A percentile compares a stretch with the other conserved stretches of the same genome.
Evolutionary conservation across 2,329 filamentous ascomycete genomes (phyloP).

Genomic region (Botrytis galanthina): DNA sequence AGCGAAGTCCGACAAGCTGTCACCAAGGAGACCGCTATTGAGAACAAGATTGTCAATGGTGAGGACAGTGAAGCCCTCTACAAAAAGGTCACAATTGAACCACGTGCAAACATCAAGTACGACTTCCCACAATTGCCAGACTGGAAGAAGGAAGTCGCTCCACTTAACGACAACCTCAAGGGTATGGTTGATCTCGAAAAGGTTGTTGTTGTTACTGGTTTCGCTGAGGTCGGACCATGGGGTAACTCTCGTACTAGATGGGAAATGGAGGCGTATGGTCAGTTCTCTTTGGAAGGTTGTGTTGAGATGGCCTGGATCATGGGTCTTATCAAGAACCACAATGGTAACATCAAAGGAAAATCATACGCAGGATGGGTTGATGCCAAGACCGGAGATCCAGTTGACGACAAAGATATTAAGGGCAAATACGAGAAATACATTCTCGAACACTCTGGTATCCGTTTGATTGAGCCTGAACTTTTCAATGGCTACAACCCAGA

Average conservation of each 20-base stretch:
- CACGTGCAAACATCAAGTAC: conserved; percentile 96
- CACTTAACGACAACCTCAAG: conserved; percentile 83
- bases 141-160: conserved; percentile 87
- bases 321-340: conserved; percentile 98
- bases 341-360: conserved; percentile 92
- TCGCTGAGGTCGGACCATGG: conserved; percentile 95
- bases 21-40: conserved; percentile 90
- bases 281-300: conserved; percentile 96
- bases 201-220: conserved; percentile 95
- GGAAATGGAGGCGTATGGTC: conserved; percentile 98
- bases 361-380: conserved; percentile 97
- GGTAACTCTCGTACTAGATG: conserved; percentile 96
- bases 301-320: conserved; percentile 99
- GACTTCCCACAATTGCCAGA: conserved; percentile 88
- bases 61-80: conserved; percentile 89
- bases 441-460: conserved; percentile 94
- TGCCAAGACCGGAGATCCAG: conserved; percentile 86
- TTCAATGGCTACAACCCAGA: conserved; percentile 97
- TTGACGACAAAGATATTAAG: conserved; percentile 98
- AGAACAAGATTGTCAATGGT: conserved; percentile 96
- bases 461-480: conserved; percentile 93
- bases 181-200: conserved; percentile 99
- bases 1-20: conserved; percentile 92
- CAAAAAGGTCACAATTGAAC: conserved; percentile 90
- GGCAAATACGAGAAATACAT: conserved; percentile 96